Conservation (phyloP, 495 filamentous ascomycete species). For the Xylaria acuta region DNA sequence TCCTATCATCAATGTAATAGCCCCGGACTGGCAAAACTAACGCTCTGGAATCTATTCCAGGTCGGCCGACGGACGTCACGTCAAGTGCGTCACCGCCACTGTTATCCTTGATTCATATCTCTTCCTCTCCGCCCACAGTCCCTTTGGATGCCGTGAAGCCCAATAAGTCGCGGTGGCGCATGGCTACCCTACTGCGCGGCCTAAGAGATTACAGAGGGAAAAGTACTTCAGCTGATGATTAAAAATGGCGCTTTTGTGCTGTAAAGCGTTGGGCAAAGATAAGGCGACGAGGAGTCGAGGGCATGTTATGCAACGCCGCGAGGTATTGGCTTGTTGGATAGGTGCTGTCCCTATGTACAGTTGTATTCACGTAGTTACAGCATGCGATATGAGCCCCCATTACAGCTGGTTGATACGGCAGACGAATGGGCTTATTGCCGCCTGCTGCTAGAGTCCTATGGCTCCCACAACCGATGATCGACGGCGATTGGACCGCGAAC, state of each 20-base stretch:
- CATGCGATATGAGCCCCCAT: no score
- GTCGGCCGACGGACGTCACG: constrained; percentile 35
- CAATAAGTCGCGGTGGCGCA: background rate
- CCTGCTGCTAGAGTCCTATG: background rate
- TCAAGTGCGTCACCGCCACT: constrained; percentile 28
- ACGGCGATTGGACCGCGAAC: background rate
- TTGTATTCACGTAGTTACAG: no score
- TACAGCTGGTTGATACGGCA: no score
- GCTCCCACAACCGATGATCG: background rate
- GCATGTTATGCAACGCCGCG: background rate
- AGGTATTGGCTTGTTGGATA: background rate
- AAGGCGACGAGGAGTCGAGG: background rate
- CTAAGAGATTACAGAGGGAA: background rate
- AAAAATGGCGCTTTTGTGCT: background rate
- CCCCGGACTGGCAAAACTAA: no score
- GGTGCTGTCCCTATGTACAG: background rate
- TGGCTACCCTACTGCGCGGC: background rate
- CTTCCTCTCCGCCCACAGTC: background rate
- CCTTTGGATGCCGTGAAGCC: background rate
- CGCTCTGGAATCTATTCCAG: constrained; percentile 10
- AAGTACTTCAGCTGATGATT: background rate
- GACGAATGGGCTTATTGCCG: background rate
- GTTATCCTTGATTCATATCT: constrained; percentile 25
- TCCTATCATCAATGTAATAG: background rate
- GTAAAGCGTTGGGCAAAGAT: background rate